Base-by-base conservation (phyloP, 179 eudicot genomes). In the Spinacia oleracea region DNA sequence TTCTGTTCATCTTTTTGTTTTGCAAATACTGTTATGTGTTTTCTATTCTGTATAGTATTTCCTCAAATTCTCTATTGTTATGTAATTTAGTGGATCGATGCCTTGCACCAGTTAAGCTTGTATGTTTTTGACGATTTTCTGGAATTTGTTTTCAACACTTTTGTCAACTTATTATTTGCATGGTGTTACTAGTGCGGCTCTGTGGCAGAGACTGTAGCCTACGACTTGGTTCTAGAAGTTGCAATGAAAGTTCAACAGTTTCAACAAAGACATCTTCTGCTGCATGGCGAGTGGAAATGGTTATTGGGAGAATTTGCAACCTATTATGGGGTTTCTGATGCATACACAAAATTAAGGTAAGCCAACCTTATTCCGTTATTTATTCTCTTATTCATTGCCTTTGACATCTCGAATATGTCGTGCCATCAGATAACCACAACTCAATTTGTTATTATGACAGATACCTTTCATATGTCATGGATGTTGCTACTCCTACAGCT, bases 401-500 rank as follows among this genome's bases (percentile, higher is more conserved):
- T 63, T 68, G 50, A 46, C 50, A 35, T 78, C 53, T 64, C 25
- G 23, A 70, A 18, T 35, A 35, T 20, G 65, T 42, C 75, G 64
- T 65, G 31, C 25, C 70, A 60, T 56, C 34, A 11, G 53, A 16
- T 42, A 23, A 35, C 9, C 40, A 38, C 56, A 12, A 31, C 42
- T 76, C 21, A 32, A 51, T 45, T 66, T 79, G 66, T 20, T 62
- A 38, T 79, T 42, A 67, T 72, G 71, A 14, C 88, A 96, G 99
- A 83, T 96, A 96, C 82, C 98, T 96, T 71, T 89, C 99, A 18
- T 96, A 96, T 81, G 89, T 94, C 79, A 92, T 96, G 99, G 98
- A 96, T 79, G 99, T 96, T 81, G 98, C 98, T 20, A 96, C 99
- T 2, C 99, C 99, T 16, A 94, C 99, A 10, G 96, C 99, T 42